Evolutionary conservation across 257 asterid genomes (phyloP).

Genomic region (Solanum tarijense): DNA sequence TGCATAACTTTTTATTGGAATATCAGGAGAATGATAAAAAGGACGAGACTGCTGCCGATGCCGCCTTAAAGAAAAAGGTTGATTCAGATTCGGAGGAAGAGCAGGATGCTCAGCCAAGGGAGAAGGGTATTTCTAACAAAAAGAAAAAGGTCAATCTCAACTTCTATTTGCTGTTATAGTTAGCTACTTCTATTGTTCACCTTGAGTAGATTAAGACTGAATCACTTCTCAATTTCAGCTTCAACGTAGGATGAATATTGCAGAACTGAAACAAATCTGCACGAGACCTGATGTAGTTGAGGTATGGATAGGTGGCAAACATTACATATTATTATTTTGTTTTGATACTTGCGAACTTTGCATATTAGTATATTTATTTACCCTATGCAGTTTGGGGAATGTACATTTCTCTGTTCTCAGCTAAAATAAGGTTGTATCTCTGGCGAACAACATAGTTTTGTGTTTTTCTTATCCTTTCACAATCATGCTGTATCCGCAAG

Average conservation of each 20-base stretch:
- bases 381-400: background rate
- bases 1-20: background rate
- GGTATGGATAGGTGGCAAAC: slow-evolving; percentile 26
- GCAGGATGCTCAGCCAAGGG: slow-evolving; percentile 65
- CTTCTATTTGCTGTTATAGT: background rate
- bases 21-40: slow-evolving; percentile 58
- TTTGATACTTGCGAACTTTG: background rate
- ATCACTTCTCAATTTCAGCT: slow-evolving; percentile 32
- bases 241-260: slow-evolving; percentile 91
- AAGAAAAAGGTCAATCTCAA: slow-evolving; percentile 67
- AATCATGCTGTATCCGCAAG: background rate
- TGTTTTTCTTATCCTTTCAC: background rate
- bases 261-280: slow-evolving; percentile 73
- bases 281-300: slow-evolving; percentile 91
- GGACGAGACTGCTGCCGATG: slow-evolving; percentile 50
- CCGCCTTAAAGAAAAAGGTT: slow-evolving; percentile 49
- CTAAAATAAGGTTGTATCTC: background rate
- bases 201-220: slow-evolving; percentile 4
- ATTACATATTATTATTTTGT: background rate
- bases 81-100: slow-evolving; percentile 90
- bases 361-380: background rate
- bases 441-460: background rate
- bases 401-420: background rate
- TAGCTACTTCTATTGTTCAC: background rate
- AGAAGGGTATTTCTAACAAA: slow-evolving; percentile 74